These are phyloP conservation scores for Candida khao-thaluensis DNA, from an alignment of 805 yeast species.

Conservation along the genomic window DNA sequence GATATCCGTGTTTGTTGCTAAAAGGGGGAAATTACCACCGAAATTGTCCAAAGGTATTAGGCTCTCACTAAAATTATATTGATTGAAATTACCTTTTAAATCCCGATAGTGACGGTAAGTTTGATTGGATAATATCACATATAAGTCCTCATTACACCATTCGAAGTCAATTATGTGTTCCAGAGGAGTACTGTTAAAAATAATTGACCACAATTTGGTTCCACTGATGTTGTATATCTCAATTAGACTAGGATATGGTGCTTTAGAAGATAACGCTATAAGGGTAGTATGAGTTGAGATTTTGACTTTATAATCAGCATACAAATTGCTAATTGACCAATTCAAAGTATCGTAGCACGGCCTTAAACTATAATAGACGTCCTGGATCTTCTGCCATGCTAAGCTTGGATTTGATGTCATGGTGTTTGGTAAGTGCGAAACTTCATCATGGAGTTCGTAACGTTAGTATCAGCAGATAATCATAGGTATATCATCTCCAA, in stretches of 20 bases:
- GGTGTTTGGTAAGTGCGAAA: background rate
- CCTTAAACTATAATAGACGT: conserved; percentile 63
- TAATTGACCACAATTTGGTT: conserved; percentile 31
- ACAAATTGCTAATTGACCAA: conserved; percentile 46
- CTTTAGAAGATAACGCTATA: conserved; percentile 49
- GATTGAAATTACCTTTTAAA: conserved; percentile 65
- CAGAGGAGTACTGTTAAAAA: conserved; percentile 42
- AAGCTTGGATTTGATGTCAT: conserved; percentile 42
- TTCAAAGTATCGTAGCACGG: conserved; percentile 52
- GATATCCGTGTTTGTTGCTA: conserved; percentile 19
- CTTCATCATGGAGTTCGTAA: conserved; percentile 42
- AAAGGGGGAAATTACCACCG: conserved; percentile 6
- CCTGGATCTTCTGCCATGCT: conserved; percentile 77
- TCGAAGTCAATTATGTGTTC: conserved; percentile 55
- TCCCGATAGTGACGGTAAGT: conserved; percentile 59
- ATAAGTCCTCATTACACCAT: conserved; percentile 52
- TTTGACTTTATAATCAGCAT: conserved; percentile 43
- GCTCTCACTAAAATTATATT: conserved; percentile 32
- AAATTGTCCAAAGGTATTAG: conserved; percentile 19
- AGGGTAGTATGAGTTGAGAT: conserved; percentile 55
- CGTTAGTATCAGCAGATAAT: conserved; percentile 72
- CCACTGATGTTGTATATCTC: conserved; percentile 39
- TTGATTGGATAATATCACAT: conserved; percentile 55
- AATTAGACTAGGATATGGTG: conserved; percentile 35
- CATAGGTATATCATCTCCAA: conserved; percentile 58